A percentile compares a stretch with the other conserved stretches of the same genome.
phyloP scores from a whole-genome alignment of 2,329 filamentous ascomycete species.

The Pseudocercospora pini-densiflorae region DNA sequence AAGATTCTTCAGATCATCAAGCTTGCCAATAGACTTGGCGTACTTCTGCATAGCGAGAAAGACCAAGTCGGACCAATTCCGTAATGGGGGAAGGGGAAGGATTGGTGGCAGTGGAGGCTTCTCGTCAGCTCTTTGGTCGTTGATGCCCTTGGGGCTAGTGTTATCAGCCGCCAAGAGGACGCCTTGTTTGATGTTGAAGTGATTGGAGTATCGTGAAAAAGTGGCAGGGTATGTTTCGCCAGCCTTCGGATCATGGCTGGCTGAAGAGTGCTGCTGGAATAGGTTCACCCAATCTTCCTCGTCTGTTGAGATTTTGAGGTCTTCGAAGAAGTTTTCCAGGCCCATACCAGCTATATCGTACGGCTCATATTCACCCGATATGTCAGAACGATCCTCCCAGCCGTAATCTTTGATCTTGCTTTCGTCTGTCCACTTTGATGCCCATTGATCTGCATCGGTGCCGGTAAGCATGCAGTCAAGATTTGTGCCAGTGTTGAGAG shows the following conservation, averaged over 20 bases:
- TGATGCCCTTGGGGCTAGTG: background rate
- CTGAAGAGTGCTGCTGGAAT: background rate
- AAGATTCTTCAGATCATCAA: background rate
- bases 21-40: background rate
- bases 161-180: background rate
- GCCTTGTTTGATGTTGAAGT: background rate
- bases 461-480: background rate
- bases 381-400: background rate
- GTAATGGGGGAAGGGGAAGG: background rate
- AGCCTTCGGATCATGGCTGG: background rate
- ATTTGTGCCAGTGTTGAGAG: background rate
- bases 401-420: background rate
- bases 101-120: background rate
- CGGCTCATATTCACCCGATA: background rate
- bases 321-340: background rate
- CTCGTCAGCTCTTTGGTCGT: background rate
- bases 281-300: background rate
- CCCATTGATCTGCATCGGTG: background rate
- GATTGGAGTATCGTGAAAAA: background rate
- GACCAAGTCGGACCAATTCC: background rate
- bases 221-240: background rate
- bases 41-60: background rate
- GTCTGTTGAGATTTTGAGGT: background rate
- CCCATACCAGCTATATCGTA: background rate
- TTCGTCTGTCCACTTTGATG: background rate